Percentiles rank a stretch among this genome's conserved stretches.
phyloP scores from a whole-genome alignment of 176 grass and related monocot species.

The Triticum aestivum region IWGSC_CS_RefSeq_v2.1 NC_057805.1:317388881-317389380 shows the following conservation, averaged over 20 bases:
- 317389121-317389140: constrained; percentile 67
- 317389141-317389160: constrained; percentile 96
- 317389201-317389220: constrained; percentile 71
- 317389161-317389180: constrained; percentile 61
- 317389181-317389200: constrained; percentile 46
- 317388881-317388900: constrained; percentile 70
- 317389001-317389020: constrained; percentile 74
- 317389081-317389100: constrained; percentile 50
- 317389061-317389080: constrained; percentile 87
- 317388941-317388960: constrained; percentile 88
- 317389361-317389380: constrained; percentile 80
- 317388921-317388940: constrained; percentile 72
- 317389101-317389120: constrained; percentile 72
- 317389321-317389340: constrained; percentile 54
- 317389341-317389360: constrained; percentile 73
- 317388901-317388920: constrained; percentile 63
- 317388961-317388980: constrained; percentile 86
- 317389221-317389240: constrained; percentile 73
- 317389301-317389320: constrained; percentile 64
- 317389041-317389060: constrained; percentile 79
- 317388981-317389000: constrained; percentile 43
- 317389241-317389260: constrained; percentile 71
- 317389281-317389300: constrained; percentile 57
- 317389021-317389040: constrained; percentile 60
- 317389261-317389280: constrained; percentile 69